phyloP scores from a whole-genome alignment of 2,329 filamentous ascomycete species.

The Colletotrichum sp. region DNA sequence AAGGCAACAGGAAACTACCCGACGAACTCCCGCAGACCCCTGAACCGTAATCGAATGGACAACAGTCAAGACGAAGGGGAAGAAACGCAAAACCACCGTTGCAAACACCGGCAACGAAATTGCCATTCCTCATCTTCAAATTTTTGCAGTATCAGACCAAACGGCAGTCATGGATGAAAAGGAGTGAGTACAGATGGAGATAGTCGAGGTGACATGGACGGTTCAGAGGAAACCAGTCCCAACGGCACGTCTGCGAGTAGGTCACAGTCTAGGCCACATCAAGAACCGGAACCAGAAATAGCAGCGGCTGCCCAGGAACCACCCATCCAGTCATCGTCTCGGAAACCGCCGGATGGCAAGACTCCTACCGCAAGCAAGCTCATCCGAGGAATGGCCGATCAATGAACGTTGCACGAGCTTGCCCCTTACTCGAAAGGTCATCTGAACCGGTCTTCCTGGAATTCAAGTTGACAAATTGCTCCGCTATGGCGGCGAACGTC shows the following conservation, averaged over 20 bases:
- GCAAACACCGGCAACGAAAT: background rate
- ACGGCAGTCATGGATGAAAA: background rate
- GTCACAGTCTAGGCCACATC: background rate
- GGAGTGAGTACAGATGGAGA: background rate
- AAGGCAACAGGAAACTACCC: background rate
- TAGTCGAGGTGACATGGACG: background rate
- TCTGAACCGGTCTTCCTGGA: background rate
- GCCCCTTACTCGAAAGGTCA: background rate
- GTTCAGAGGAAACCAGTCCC: background rate
- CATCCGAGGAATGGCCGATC: background rate
- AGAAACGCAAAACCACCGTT: background rate
- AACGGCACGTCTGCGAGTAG: background rate
- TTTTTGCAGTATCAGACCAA: background rate
- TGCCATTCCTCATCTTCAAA: background rate
- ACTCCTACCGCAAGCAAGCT: background rate
- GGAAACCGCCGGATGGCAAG: background rate
- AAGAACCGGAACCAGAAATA: background rate
- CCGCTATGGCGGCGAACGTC: background rate
- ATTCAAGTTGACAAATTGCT: background rate
- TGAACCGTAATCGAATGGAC: background rate
- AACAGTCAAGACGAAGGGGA: background rate
- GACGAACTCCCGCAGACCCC: background rate
- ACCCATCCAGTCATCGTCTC: background rate
- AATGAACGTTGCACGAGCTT: background rate
- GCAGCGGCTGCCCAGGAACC: background rate